phyloP scores from a whole-genome alignment of 805 yeast species.

The Nakazawaea ernobii region DNA sequence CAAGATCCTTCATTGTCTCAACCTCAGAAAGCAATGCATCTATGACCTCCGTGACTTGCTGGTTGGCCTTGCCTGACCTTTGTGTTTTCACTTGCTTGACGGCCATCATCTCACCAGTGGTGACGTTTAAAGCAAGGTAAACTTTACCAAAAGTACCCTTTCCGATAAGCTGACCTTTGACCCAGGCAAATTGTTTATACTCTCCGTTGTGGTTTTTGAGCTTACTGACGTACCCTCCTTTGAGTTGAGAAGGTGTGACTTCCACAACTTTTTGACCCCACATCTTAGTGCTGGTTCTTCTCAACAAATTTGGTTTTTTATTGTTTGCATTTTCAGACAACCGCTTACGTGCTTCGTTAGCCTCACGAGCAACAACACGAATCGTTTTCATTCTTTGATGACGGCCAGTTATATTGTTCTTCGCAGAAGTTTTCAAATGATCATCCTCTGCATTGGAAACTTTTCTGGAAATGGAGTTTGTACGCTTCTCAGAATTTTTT shows the following conservation, averaged over 20 bases:
- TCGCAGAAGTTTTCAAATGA: slow-evolving; percentile 6
- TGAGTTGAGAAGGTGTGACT: slow-evolving; percentile 67
- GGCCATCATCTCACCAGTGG: slow-evolving; percentile 98
- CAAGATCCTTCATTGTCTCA: slow-evolving; percentile 87
- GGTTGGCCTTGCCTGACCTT: slow-evolving; percentile 27
- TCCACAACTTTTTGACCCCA: slow-evolving; percentile 97
- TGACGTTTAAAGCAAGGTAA: slow-evolving; percentile 83
- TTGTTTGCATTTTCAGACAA: slow-evolving; percentile 17
- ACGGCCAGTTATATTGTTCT: slow-evolving; percentile 18
- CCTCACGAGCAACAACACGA: slow-evolving; percentile 90
- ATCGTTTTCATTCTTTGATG: slow-evolving; percentile 80
- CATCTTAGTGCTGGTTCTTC: slow-evolving; percentile 85
- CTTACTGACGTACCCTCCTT: slow-evolving; percentile 59
- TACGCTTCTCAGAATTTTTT: neutral
- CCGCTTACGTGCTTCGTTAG: slow-evolving; percentile 54
- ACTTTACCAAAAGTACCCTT: slow-evolving; percentile 96
- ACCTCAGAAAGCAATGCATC: slow-evolving; percentile 88
- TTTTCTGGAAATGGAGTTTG: slow-evolving; percentile 31
- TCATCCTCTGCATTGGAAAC: slow-evolving; percentile 32
- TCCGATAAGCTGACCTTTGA: slow-evolving; percentile 94
- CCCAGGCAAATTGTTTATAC: slow-evolving; percentile 90
- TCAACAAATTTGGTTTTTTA: slow-evolving; percentile 32
- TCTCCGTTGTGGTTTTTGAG: slow-evolving; percentile 61
- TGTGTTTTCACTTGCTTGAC: slow-evolving; percentile 83
- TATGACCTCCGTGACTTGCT: slow-evolving; percentile 53